A percentile compares a stretch with the other conserved stretches of the same genome.
These are phyloP conservation scores for Candida montana DNA, from an alignment of 805 yeast genomes.

Conservation along the genomic window DNA sequence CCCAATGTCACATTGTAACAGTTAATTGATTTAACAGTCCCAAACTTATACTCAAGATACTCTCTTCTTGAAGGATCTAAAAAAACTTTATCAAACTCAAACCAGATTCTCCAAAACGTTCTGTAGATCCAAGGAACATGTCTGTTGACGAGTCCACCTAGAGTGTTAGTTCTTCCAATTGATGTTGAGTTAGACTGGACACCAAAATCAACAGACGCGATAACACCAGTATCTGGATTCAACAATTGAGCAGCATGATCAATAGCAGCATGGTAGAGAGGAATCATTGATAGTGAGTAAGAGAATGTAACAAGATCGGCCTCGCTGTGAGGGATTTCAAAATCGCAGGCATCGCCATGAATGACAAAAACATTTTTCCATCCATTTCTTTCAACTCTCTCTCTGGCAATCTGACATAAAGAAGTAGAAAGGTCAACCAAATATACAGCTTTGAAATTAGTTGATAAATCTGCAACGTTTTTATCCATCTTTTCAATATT, in stretches of 20 bases:
- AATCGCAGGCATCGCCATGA: slow-evolving; percentile 72
- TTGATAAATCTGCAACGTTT: slow-evolving; percentile 30
- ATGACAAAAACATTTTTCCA: slow-evolving; percentile 61
- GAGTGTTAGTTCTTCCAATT: slow-evolving; percentile 63
- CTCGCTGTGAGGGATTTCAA: slow-evolving; percentile 41
- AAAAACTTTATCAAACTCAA: slow-evolving; percentile 76
- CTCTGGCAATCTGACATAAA: slow-evolving; percentile 63
- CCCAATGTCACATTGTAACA: slow-evolving; percentile 61
- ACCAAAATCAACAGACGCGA: slow-evolving; percentile 76
- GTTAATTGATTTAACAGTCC: slow-evolving; percentile 72
- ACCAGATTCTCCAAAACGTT: slow-evolving; percentile 85
- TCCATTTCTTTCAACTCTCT: slow-evolving; percentile 44
- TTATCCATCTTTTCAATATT: slow-evolving; percentile 73
- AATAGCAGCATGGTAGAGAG: slow-evolving; percentile 71
- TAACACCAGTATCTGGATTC: slow-evolving; percentile 50
- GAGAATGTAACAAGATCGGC: slow-evolving; percentile 79
- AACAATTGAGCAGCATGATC: slow-evolving; percentile 57
- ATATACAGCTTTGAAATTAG: slow-evolving; percentile 58
- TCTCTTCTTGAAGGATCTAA: slow-evolving; percentile 78
- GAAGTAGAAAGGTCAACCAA: slow-evolving; percentile 76
- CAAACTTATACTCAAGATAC: slow-evolving; percentile 76
- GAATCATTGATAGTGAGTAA: slow-evolving; percentile 81
- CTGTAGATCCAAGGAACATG: slow-evolving; percentile 73
- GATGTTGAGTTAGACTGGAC: slow-evolving; percentile 62
- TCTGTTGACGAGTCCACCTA: slow-evolving; percentile 69